These are phyloP conservation scores for Arthrinium puccinioides DNA, from an alignment of 2,329 filamentous ascomycete genomes.

Conservation along the genomic window DNA sequence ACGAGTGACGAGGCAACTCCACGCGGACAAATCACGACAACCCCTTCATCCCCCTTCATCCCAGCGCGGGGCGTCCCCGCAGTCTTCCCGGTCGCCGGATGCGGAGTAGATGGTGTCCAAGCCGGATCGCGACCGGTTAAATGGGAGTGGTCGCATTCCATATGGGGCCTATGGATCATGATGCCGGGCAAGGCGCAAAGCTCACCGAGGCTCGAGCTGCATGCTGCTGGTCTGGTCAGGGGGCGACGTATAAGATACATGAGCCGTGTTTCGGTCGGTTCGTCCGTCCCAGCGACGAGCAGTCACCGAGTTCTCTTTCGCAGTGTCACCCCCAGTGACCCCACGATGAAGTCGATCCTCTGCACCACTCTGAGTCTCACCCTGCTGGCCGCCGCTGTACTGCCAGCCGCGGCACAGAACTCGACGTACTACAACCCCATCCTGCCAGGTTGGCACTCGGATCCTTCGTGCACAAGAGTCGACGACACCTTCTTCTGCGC, in stretches of 20 bases:
- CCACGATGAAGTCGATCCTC: no score
- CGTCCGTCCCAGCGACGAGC: no score
- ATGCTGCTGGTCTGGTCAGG: background rate
- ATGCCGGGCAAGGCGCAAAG: constrained; percentile 1
- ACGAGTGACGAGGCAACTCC: no score
- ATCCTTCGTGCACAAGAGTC: constrained; percentile 21
- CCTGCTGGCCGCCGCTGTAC: background rate
- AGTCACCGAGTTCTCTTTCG: background rate
- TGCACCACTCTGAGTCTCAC: no score
- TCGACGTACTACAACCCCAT: constrained; percentile 17
- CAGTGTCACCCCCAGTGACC: no score
- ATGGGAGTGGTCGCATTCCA: background rate
- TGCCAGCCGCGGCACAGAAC: background rate
- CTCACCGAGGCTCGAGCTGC: background rate
- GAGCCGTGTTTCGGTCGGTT: background rate
- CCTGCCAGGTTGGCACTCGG: constrained; percentile 23
- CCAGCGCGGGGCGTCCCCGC: no score
- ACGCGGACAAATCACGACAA: no score
- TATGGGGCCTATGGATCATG: background rate
- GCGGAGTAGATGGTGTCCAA: no score
- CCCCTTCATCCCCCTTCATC: no score
- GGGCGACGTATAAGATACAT: background rate
- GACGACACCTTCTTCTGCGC: constrained; percentile 28
- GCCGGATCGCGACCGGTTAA: constrained; percentile 1
- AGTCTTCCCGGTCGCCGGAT: no score